Percentiles rank a stretch among this genome's conserved stretches.
Evolutionary conservation across 2,329 filamentous ascomycete species (phyloP).

Genomic region (Teratosphaeria zuluensis): DNA sequence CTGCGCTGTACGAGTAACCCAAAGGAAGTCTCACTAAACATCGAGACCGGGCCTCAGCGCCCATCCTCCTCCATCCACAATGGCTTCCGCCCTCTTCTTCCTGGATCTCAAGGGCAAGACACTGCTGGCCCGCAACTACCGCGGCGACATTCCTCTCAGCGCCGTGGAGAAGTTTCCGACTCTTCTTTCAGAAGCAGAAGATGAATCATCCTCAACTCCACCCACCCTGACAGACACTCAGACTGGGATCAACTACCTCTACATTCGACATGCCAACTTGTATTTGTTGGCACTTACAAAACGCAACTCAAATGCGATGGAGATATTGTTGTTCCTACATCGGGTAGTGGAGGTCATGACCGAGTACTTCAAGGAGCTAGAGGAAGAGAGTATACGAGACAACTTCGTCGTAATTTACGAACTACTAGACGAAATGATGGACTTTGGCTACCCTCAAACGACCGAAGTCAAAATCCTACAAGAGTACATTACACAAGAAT

Average conservation of each 20-base stretch:
- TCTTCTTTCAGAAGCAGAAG: constrained; percentile 93
- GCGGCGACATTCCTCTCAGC: constrained; percentile 97
- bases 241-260: constrained; percentile 91
- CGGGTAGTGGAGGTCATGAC: constrained; percentile 98
- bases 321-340: constrained; percentile 96
- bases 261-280: constrained; percentile 98
- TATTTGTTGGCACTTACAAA: constrained; percentile 97
- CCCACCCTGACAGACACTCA: constrained; percentile 92
- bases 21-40: not conserved
- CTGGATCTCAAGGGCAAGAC: constrained; percentile 99
- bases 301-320: constrained; percentile 96
- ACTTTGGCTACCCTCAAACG: constrained; percentile 97
- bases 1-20: no score
- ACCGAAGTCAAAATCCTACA: constrained; percentile 98
- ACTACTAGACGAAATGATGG: constrained; percentile 99
- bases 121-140: constrained; percentile 94
- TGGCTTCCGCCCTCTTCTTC: constrained; percentile 98
- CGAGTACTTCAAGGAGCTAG: constrained; percentile 98
- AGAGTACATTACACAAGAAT: constrained; percentile 95
- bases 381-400: constrained; percentile 97
- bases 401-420: constrained; percentile 99
- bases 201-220: constrained; percentile 94
- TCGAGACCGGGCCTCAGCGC: constrained; percentile 14
- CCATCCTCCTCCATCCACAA: constrained; percentile 34
- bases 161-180: constrained; percentile 97